phyloP scores from a whole-genome alignment of 2,329 filamentous ascomycete species.

The Myotisia sp. region DNA sequence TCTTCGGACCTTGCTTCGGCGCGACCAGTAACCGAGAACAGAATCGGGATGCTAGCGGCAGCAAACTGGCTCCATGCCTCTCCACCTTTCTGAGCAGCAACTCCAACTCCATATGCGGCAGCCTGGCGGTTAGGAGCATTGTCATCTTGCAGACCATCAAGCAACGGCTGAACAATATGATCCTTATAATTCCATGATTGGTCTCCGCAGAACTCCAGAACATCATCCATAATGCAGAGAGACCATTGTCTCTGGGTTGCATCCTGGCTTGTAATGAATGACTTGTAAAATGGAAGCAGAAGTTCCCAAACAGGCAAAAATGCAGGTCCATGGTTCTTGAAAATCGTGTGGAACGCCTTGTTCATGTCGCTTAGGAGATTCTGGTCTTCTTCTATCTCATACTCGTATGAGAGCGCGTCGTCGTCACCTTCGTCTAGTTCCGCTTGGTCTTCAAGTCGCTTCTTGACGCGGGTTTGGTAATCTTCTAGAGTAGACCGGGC shows the following conservation, averaged over 20 bases:
- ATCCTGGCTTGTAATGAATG: slow-evolving; percentile 66
- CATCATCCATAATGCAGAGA: slow-evolving; percentile 97
- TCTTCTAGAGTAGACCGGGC: slow-evolving; percentile 78
- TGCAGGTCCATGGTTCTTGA: slow-evolving; percentile 78
- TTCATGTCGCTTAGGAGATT: slow-evolving; percentile 97
- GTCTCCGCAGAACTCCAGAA: slow-evolving; percentile 87
- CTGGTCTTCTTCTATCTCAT: slow-evolving; percentile 94
- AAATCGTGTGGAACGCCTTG: slow-evolving; percentile 97
- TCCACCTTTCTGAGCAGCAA: slow-evolving; percentile 86
- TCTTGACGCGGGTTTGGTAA: slow-evolving; percentile 74
- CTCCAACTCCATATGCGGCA: slow-evolving; percentile 87
- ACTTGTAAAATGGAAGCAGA: slow-evolving; percentile 70
- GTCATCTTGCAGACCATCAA: slow-evolving; percentile 70
- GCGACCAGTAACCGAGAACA: slow-evolving; percentile 74
- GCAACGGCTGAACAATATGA: slow-evolving; percentile 73
- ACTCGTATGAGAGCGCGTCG: slow-evolving; percentile 68
- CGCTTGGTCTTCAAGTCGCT: slow-evolving; percentile 69
- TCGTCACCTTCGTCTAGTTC: slow-evolving; percentile 83
- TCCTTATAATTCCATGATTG: slow-evolving; percentile 76
- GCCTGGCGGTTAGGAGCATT: slow-evolving; percentile 90
- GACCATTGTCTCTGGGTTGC: slow-evolving; percentile 94
- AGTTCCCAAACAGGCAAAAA: slow-evolving; percentile 85
- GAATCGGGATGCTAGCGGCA: slow-evolving; percentile 58
- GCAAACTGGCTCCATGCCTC: slow-evolving; percentile 77
- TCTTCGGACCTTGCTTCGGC: slow-evolving; percentile 77